Base-by-base conservation (phyloP, 495 filamentous ascomycete species). In the Sphaerosporella brunnea region DNA sequence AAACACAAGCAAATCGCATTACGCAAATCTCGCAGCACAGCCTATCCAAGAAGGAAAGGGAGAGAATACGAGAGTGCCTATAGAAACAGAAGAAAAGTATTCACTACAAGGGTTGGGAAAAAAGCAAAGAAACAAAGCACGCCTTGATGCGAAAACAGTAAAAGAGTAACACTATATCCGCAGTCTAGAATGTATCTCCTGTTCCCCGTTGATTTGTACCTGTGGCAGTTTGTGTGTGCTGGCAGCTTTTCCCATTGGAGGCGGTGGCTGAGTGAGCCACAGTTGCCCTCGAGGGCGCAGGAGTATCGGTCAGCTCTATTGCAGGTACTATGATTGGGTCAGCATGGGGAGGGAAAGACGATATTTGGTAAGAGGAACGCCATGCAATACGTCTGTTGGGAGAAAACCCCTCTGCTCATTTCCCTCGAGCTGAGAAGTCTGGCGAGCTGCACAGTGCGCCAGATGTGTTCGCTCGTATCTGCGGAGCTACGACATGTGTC, bases 391-490 rank as follows among this genome's bases (percentile, higher is more conserved):
- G 75, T 69, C 78, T 64, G 35, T 69, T 75, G 15, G 65, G 66
- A 26, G 74, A 63, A 40, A 69, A 64, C 37, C 65, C 64, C 53
- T 71, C 73, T 59, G n/a, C n/a, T 93, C 84, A 45, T 90, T 75
- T 53, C 79, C 77, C 46, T 76, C 73, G n/a, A n/a, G n/a, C 49
- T 67, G 79, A 4, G 84, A 78, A 15, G 79, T 75, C 40, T 82
- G 11, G 92, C 84, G 41, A 79, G 52, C 43, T 36, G 78, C 4
- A 90, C 83, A 8, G 83, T 86, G 39, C 84, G 73, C 90, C 90
- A 97, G 25, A 93, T 72, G 60, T 97, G 90, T 58, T 95, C 87
- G 9, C 78, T 77, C 4, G 77, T 85, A 56, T 96, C 84, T 25
- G 76, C 75, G 18, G 68, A 63, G 90, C 95, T 51, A 75, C 72